Evolutionary conservation across 176 grass and related monocot genomes (phyloP).

Genomic region (Triticum urartu): DNA sequence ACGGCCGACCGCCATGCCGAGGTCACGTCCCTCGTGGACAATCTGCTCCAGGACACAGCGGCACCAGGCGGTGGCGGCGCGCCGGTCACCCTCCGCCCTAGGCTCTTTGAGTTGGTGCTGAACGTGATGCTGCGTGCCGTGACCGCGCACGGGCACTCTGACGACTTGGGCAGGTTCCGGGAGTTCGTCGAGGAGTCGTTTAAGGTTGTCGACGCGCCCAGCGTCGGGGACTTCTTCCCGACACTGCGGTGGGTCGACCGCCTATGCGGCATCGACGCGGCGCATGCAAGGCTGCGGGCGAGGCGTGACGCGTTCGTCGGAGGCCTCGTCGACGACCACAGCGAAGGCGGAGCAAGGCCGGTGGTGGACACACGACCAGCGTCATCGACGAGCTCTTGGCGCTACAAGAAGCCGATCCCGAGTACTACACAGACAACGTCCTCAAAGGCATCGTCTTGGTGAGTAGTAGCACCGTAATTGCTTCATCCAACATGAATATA

Average conservation of each 20-base stretch:
- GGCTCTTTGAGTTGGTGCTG: not conserved
- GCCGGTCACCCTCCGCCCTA: not conserved
- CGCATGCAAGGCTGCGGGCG: not conserved
- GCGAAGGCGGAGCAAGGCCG: not conserved
- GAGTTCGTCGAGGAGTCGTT: not conserved
- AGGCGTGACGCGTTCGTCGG: not conserved
- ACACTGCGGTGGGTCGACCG: not conserved
- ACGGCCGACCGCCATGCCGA: not conserved
- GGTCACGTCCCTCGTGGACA: not conserved
- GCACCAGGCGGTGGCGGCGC: not conserved
- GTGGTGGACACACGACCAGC: not conserved
- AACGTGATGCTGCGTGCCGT: not conserved
- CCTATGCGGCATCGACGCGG: not conserved
- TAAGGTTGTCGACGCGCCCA: not conserved
- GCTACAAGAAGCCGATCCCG: not conserved
- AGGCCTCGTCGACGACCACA: not conserved
- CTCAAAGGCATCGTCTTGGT: not conserved
- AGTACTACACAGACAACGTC: not conserved
- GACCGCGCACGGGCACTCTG: not conserved
- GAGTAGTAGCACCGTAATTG: not conserved
- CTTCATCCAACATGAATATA: not conserved
- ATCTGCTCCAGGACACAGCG: not conserved
- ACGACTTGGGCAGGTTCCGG: not conserved
- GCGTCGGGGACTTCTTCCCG: not conserved
- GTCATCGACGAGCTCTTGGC: conserved; percentile 1